These are phyloP conservation scores for Laguncularia racemosa DNA, from an alignment of 345 rosid species.

Conservation along the genomic window DNA sequence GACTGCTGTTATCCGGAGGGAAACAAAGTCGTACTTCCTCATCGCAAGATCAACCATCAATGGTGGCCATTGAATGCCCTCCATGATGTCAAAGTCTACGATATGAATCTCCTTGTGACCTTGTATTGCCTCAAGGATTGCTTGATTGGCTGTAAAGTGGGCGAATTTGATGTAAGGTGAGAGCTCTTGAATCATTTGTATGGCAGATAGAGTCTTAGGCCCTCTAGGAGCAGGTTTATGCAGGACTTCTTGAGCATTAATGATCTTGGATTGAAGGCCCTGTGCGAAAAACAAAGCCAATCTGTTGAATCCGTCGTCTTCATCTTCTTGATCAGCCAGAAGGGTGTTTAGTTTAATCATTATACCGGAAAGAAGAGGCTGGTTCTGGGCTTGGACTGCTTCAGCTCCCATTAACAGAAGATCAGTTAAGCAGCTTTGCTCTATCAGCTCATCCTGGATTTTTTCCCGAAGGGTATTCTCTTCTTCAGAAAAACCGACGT, in stretches of 20 bases:
- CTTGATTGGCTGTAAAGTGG: slow-evolving; percentile 24
- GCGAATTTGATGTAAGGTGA: slow-evolving; percentile 20
- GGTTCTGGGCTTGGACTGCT: slow-evolving; percentile 23
- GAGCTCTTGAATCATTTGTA: slow-evolving; percentile 20
- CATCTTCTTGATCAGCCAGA: slow-evolving; percentile 1
- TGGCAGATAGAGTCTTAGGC: slow-evolving; percentile 7
- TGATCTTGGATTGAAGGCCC: slow-evolving; percentile 17
- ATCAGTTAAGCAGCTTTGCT: slow-evolving; percentile 12
- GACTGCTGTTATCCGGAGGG: slow-evolving; percentile 10
- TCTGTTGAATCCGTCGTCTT: slow-evolving; percentile 7
- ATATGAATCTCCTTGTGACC: slow-evolving; percentile 14
- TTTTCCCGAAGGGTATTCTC: background rate
- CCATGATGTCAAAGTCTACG: slow-evolving; percentile 22
- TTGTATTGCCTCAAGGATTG: slow-evolving; percentile 17
- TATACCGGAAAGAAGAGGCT: slow-evolving; percentile 12
- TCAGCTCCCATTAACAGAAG: slow-evolving; percentile 25
- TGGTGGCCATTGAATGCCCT: slow-evolving; percentile 25
- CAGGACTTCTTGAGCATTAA: background rate
- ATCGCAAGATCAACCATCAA: slow-evolving; percentile 22
- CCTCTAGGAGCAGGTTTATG: background rate
- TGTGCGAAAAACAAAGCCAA: slow-evolving; percentile 21
- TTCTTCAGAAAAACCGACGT: background rate
- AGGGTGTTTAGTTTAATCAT: slow-evolving; percentile 8
- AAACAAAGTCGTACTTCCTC: background rate
- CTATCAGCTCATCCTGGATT: slow-evolving; percentile 9